These are phyloP conservation scores for Pezicula radicicola DNA, from an alignment of 2,329 filamentous ascomycete species.

Conservation along the genomic window DNA sequence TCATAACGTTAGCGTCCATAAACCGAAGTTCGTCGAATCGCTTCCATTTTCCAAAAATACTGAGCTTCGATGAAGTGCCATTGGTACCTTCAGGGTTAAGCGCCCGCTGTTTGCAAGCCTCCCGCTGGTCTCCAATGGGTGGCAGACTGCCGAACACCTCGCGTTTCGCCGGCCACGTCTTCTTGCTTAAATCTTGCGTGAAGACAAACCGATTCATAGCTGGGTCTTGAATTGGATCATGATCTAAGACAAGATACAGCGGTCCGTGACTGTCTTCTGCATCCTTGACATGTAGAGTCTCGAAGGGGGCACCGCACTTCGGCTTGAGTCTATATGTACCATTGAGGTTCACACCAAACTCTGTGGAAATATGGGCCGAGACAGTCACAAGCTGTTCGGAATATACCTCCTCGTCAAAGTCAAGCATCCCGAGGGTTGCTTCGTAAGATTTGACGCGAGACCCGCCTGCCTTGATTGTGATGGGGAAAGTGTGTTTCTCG, in stretches of 20 bases:
- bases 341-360: slow-evolving; percentile 35
- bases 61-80: too few species aligned
- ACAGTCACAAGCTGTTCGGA: slow-evolving; percentile 36
- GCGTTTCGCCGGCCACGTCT: background rate
- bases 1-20: too few species aligned
- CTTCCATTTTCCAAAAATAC: too few species aligned
- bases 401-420: slow-evolving; percentile 30
- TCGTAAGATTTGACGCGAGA: slow-evolving; percentile 14
- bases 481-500: slow-evolving; percentile 28
- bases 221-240: slow-evolving; percentile 39
- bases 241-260: slow-evolving; percentile 58
- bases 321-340: slow-evolving; percentile 50
- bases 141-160: slow-evolving; percentile 33
- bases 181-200: slow-evolving; percentile 40
- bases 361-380: slow-evolving; percentile 21
- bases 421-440: slow-evolving; percentile 13
- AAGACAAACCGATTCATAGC: slow-evolving; percentile 55
- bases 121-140: slow-evolving; percentile 39
- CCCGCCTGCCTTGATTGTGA: slow-evolving; percentile 34
- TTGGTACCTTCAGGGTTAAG: too few species aligned
- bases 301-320: slow-evolving; percentile 54
- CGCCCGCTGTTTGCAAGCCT: slow-evolving; percentile 37
- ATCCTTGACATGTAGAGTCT: slow-evolving; percentile 43
- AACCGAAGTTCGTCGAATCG: too few species aligned
- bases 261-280: slow-evolving; percentile 7